Percentiles rank a stretch among this genome's conserved stretches.
Conservation (phyloP, 352 stramenopile species). For the Peronospora destructor region DNA sequence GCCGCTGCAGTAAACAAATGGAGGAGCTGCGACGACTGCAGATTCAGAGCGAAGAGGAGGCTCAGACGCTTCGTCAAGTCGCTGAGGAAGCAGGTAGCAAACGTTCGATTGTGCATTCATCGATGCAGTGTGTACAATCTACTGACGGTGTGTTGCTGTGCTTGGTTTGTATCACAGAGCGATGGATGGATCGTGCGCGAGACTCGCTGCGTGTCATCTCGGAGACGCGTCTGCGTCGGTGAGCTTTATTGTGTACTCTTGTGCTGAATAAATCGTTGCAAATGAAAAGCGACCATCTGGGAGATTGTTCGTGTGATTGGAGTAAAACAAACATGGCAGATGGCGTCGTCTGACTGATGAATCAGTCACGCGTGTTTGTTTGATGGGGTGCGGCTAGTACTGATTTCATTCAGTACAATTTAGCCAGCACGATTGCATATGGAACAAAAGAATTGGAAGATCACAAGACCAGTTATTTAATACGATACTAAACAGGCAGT, state of each 20-base stretch:
- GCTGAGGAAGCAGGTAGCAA: constrained; percentile 68
- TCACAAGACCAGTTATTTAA: too few relatives aligned
- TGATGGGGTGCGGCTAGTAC: too few relatives aligned
- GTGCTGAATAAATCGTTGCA: too few relatives aligned
- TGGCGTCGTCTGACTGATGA: too few relatives aligned
- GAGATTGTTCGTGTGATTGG: too few relatives aligned
- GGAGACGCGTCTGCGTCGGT: constrained; percentile 62
- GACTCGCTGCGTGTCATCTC: constrained; percentile 81
- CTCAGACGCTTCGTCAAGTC: constrained; percentile 73
- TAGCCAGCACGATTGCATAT: too few relatives aligned
- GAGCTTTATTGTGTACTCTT: constrained; percentile 1
- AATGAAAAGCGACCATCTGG: too few relatives aligned
- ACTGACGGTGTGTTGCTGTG: not conserved
- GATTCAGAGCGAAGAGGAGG: constrained; percentile 80
- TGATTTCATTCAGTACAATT: too few relatives aligned
- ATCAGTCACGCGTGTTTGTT: too few relatives aligned
- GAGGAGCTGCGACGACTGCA: constrained; percentile 73
- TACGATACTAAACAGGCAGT: too few relatives aligned
- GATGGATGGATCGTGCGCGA: constrained; percentile 75
- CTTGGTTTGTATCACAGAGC: constrained; percentile 30
- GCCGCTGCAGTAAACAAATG: constrained; percentile 52
- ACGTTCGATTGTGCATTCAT: not conserved
- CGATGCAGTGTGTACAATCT: not conserved
- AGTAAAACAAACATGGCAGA: too few relatives aligned
- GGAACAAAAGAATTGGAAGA: too few relatives aligned